Evolutionary conservation across 2,329 filamentous ascomycete species (phyloP), one percentile per base, ranked within the genome.

Genomic region (Venturia pyrina): DNA sequence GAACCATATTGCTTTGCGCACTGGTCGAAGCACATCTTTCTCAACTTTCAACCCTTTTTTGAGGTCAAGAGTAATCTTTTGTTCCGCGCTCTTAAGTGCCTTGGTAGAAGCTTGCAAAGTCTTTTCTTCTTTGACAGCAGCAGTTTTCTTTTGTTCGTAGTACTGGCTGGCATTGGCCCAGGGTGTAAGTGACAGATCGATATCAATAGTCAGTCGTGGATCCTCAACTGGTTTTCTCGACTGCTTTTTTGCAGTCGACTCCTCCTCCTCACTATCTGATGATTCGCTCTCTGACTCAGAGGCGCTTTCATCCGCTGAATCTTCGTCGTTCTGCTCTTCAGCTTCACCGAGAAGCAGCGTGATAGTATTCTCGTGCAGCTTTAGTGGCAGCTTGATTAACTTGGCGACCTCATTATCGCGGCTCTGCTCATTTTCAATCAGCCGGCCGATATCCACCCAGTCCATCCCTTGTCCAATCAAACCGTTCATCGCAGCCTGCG

Each of bases 381-480:
- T 96, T 63, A 99, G 78, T 0, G 95, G 93, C 21, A 96, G 78
- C 73, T 89, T 90, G 72, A 99, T 96, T 57, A 92, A 87, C 66
- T 89, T 84, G 1, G 95, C 95, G 8, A 99, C 92, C 0, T 90
- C 86, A 69, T 99, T 99, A 37, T 86, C 82, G 62, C 87, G 83
- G 68, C 82, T 86, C 74, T 96, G 90, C 74, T 98, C 93, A 69
- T 91, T 85, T 74, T 96, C 91, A 64, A 99, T 90, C 68, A 99
- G 79, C 67, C 89, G 89, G 11, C 85, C 91, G 71, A 98, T 93
- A 69, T 97, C 90, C 13, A 91, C 87, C 95, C 95, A 99, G 71
- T 99, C 95, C 92, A 98, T 98, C 13, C 93, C 93, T 72, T 96
- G 91, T 5, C 86, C 86, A 67, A 99, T 86, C n/a, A 98, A 80